phyloP scores from a whole-genome alignment of 1,284 basidiomycete genomes.

The Cutaneotrichosporon cyanovorans region DNA sequence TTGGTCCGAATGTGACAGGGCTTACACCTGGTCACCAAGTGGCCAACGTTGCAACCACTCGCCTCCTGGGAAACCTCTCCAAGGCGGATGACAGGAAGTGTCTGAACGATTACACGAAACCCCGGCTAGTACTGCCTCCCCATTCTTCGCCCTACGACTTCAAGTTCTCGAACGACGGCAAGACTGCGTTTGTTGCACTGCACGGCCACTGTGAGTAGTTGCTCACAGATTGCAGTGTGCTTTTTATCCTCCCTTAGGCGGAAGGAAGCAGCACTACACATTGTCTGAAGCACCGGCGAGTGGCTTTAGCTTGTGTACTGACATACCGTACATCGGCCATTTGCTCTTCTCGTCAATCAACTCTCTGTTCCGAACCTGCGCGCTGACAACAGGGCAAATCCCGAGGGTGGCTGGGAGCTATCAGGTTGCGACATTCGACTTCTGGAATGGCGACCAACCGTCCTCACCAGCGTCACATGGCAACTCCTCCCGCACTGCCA shows the following conservation, averaged over 20 bases:
- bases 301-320: no score
- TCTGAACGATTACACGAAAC: background rate
- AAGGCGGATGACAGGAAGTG: no score
- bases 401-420: constrained; percentile 12
- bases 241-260: no score
- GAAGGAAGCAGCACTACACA: no score
- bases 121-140: constrained; percentile 9
- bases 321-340: no score
- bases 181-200: constrained; percentile 6
- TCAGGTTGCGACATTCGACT: background rate
- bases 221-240: no score
- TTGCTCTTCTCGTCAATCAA: no score
- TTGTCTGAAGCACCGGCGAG: no score
- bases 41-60: no score
- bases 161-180: constrained; percentile 6
- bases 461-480: background rate
- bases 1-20: constrained; percentile 3
- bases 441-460: constrained; percentile 1
- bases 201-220: constrained; percentile 17
- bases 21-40: constrained; percentile 4
- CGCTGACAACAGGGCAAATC: no score
- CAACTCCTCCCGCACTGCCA: background rate
- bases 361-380: no score
- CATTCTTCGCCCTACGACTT: constrained; percentile 14
- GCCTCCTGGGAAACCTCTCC: no score